phyloP scores from a whole-genome alignment of 2,329 filamentous ascomycete species.

The Venturia effusa region DNA sequence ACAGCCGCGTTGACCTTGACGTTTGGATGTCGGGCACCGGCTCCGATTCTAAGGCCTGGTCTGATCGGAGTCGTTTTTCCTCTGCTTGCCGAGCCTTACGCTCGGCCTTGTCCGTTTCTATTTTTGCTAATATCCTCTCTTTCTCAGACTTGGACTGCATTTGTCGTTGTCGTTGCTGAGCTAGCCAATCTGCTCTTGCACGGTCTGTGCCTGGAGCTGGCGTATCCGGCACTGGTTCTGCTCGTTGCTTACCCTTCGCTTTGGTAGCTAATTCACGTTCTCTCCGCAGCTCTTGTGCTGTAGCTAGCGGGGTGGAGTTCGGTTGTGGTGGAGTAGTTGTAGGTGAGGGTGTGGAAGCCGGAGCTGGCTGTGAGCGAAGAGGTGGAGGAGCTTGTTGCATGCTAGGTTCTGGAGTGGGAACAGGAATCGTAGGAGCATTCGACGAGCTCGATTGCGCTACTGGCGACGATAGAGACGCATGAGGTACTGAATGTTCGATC shows the following conservation, averaged over 20 bases:
- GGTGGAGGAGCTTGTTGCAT: slow-evolving; percentile 2
- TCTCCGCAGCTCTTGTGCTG: slow-evolving; percentile 8
- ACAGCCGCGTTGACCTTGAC: slow-evolving; percentile 16
- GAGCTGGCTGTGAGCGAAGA: slow-evolving; percentile 8
- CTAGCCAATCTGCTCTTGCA: slow-evolving; percentile 30
- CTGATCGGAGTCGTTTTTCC: not conserved
- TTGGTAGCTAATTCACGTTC: not conserved
- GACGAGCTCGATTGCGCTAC: not conserved
- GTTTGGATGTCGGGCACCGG: slow-evolving; percentile 12
- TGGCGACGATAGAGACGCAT: slow-evolving; percentile 1
- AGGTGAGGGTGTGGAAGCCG: not conserved
- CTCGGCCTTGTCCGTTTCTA: slow-evolving; percentile 60
- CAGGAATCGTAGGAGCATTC: not conserved
- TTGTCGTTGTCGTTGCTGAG: slow-evolving; percentile 47
- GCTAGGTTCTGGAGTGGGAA: not conserved
- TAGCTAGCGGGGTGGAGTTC: slow-evolving; percentile 10
- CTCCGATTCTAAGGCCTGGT: slow-evolving; percentile 13
- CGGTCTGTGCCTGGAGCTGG: slow-evolving; percentile 28
- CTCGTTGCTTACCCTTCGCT: slow-evolving; percentile 26
- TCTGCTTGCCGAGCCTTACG: slow-evolving; percentile 14
- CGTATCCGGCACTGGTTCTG: slow-evolving; percentile 21
- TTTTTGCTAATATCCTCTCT: slow-evolving; percentile 59
- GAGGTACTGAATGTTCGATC: slow-evolving; percentile 7
- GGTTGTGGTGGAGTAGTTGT: not conserved
- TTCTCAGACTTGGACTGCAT: slow-evolving; percentile 57